Percentiles rank a stretch among this genome's conserved stretches.
These are phyloP conservation scores for Vigna reflexopilosa DNA, from an alignment of 306 rosid genomes.

Conservation along the genomic window DNA sequence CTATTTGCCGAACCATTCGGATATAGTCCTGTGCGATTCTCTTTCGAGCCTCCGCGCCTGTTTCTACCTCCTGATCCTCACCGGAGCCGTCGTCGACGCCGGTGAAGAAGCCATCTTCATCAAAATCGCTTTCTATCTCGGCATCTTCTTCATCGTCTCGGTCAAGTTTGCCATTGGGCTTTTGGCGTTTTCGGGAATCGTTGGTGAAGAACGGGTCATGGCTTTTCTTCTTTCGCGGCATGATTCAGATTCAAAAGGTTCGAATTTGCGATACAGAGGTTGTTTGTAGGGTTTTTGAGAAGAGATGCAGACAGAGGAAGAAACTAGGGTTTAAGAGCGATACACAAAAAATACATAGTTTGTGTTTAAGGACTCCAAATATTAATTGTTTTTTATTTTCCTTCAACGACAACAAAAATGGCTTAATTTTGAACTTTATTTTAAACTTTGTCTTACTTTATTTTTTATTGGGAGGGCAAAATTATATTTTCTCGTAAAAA, in stretches of 20 bases:
- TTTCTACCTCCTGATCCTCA: constrained; percentile 56
- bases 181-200: constrained; percentile 69
- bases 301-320: neutral
- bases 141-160: constrained; percentile 36
- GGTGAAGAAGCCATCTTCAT: constrained; percentile 50
- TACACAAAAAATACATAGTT: neutral
- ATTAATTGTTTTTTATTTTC: neutral
- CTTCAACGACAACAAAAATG: neutral
- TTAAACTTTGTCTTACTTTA: too few relatives aligned
- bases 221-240: constrained; percentile 60
- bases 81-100: constrained; percentile 23
- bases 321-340: constrained; percentile 38
- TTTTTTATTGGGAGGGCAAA: too few relatives aligned
- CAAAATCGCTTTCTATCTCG: constrained; percentile 76
- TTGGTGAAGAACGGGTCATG: constrained; percentile 65
- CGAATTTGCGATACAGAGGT: neutral
- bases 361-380: neutral
- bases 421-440: neutral
- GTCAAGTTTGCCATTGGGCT: constrained; percentile 43
- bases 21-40: constrained; percentile 62
- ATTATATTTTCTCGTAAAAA: too few relatives aligned
- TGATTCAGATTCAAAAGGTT: constrained; percentile 36
- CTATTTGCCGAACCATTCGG: constrained; percentile 51
- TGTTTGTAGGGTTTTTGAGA: constrained; percentile 42
- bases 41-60: constrained; percentile 74